Evolutionary conservation across 2,329 filamentous ascomycete genomes (phyloP).

Genomic region (Diaporthe sp.): DNA sequence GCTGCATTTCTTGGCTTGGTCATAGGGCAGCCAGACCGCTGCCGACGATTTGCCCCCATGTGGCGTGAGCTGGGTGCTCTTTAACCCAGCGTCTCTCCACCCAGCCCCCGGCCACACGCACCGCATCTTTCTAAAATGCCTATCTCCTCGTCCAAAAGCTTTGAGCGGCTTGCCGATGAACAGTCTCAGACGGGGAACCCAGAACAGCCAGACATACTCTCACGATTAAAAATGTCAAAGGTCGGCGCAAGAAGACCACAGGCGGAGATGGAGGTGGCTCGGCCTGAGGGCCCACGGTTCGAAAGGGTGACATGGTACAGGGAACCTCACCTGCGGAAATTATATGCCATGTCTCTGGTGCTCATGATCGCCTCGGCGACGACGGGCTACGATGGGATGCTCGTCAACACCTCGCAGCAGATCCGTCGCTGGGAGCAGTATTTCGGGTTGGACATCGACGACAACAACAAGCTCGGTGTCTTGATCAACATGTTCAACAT

Average conservation of each 20-base stretch:
- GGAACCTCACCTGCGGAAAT: conserved; percentile 67
- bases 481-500: conserved; percentile 58
- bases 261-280: conserved; percentile 46
- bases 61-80: conserved; percentile 11
- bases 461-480: conserved; percentile 53
- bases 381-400: conserved; percentile 42
- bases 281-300: conserved; percentile 61
- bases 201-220: conserved; percentile 13
- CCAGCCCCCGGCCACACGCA: not conserved
- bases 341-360: conserved; percentile 56
- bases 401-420: conserved; percentile 58
- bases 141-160: conserved; percentile 19
- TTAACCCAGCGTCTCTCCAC: conserved; percentile 4
- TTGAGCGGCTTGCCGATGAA: conserved; percentile 28
- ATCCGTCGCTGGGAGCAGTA: conserved; percentile 51
- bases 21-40: not conserved
- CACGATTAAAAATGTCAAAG: conserved; percentile 20
- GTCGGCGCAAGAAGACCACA: not conserved
- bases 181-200: not conserved
- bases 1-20: conserved; percentile 5
- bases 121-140: conserved; percentile 11
- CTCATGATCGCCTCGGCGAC: conserved; percentile 44
- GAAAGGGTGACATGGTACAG: conserved; percentile 68
- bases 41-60: conserved; percentile 10
- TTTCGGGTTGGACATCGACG: conserved; percentile 48